Percentiles rank a stretch among this genome's conserved stretches.
phyloP scores from a whole-genome alignment of 177 flowering plant genomes.

The Vitis hybrid region DNA sequence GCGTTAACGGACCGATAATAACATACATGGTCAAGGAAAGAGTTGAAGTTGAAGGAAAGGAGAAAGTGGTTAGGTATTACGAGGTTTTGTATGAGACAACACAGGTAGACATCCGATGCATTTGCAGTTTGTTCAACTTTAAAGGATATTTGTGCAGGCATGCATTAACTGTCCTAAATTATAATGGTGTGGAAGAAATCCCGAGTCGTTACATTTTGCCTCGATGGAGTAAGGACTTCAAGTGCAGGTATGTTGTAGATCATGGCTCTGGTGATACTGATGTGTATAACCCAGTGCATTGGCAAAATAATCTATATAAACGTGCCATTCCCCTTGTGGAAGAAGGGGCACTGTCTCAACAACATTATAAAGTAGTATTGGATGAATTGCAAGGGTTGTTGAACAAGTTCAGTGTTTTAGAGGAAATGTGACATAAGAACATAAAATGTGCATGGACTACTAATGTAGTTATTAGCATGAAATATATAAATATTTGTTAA shows the following conservation, averaged over 20 bases:
- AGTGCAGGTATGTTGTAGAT: constrained; percentile 21
- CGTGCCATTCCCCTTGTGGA: constrained; percentile 38
- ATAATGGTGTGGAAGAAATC: constrained; percentile 49
- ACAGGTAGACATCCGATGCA: constrained; percentile 43
- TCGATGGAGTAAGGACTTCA: constrained; percentile 45
- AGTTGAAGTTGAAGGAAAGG: constrained; percentile 27
- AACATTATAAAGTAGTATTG: constrained; percentile 32
- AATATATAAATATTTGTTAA: neutral
- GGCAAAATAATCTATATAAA: constrained; percentile 29
- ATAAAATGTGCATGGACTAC: neutral
- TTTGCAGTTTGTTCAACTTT: constrained; percentile 54
- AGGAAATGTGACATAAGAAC: constrained; percentile 12
- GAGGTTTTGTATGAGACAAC: constrained; percentile 50
- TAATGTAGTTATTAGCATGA: constrained; percentile 8
- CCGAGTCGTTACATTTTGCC: constrained; percentile 44
- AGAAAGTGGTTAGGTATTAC: constrained; percentile 32
- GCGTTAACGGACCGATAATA: constrained; percentile 33
- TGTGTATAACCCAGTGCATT: constrained; percentile 16
- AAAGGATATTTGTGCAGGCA: constrained; percentile 56
- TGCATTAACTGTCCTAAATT: constrained; percentile 43
- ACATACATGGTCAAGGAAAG: constrained; percentile 49
- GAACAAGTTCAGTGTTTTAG: constrained; percentile 27
- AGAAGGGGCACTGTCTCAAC: constrained; percentile 40
- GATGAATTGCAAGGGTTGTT: constrained; percentile 32
- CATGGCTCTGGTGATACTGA: constrained; percentile 13